Percentiles rank a stretch among this genome's conserved stretches.
Conservation (phyloP, 768 basidiomycete genomes). For the Auricularia cornea region DNA sequence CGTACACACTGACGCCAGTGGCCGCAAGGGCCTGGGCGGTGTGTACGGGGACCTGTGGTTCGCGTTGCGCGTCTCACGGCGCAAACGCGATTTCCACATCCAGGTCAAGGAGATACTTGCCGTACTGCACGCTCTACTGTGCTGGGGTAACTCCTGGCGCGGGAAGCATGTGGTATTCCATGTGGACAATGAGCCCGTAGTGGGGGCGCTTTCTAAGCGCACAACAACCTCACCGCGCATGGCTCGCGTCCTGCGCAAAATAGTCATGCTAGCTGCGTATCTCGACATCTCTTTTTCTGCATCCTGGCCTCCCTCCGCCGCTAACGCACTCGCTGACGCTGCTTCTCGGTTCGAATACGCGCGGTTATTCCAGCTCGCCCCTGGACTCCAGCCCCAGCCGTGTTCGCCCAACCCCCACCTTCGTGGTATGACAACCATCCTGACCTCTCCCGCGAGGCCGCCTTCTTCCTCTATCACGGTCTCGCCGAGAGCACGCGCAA, state of each 20-base stretch:
- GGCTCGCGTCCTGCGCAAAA: background rate
- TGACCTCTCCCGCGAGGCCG: slow-evolving; percentile 9
- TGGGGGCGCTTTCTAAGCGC: too few species aligned
- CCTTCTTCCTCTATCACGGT: slow-evolving; percentile 24
- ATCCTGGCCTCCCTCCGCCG: slow-evolving; percentile 10
- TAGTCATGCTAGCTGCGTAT: slow-evolving; percentile 5
- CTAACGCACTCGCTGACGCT: slow-evolving; percentile 13
- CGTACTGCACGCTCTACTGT: too few species aligned
- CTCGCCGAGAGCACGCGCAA: too few species aligned
- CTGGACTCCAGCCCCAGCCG: slow-evolving; percentile 16
- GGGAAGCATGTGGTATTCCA: too few species aligned
- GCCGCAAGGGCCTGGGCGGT: slow-evolving; percentile 12
- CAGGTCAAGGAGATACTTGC: too few species aligned
- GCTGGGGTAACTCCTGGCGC: too few species aligned
- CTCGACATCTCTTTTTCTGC: slow-evolving; percentile 12
- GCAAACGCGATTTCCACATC: slow-evolving; percentile 12
- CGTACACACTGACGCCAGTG: slow-evolving; percentile 25
- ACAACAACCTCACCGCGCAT: too few species aligned
- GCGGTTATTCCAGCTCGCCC: slow-evolving; percentile 18
- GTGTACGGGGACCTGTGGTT: slow-evolving; percentile 20
- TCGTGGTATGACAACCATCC: slow-evolving; percentile 12
- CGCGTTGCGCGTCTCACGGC: slow-evolving; percentile 15
- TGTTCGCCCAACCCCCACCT: slow-evolving; percentile 12
- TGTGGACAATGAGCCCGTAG: too few species aligned
- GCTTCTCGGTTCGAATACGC: slow-evolving; percentile 15